These are phyloP conservation scores for Globisporangium radiosum DNA, from an alignment of 352 stramenopile species.

Conservation along the genomic window DNA sequence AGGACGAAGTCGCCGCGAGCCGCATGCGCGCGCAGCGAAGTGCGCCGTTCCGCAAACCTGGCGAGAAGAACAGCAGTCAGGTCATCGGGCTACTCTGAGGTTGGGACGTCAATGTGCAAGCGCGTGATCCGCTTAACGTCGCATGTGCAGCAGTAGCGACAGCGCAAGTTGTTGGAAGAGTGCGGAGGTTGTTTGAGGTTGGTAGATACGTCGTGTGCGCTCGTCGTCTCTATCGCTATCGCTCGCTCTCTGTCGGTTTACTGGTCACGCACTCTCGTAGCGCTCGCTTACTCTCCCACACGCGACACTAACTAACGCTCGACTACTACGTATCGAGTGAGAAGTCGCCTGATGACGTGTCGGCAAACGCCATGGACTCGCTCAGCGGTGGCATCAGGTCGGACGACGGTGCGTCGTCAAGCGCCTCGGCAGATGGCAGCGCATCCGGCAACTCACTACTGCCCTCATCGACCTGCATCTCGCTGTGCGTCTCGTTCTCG, in stretches of 20 bases:
- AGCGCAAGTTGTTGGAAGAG: too few relatives aligned
- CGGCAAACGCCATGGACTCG: constrained; percentile 2
- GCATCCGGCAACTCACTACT: not conserved
- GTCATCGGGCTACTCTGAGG: constrained; percentile 65
- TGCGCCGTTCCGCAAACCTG: constrained; percentile 63
- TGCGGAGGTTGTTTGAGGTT: too few relatives aligned
- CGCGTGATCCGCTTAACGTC: too few relatives aligned
- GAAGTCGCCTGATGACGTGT: constrained; percentile 14
- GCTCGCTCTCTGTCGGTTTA: not conserved
- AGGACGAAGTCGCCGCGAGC: constrained; percentile 55
- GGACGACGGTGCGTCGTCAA: not conserved
- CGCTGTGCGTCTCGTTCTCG: constrained; percentile 17
- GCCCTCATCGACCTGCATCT: not conserved
- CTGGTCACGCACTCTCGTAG: not conserved
- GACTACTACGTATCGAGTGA: constrained; percentile 14
- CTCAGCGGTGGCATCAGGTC: not conserved
- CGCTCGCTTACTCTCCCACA: not conserved
- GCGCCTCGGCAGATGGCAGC: too few relatives aligned
- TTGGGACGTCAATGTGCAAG: too few relatives aligned
- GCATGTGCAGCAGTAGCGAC: too few relatives aligned
- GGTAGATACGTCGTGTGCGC: too few relatives aligned
- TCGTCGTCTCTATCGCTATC: not conserved
- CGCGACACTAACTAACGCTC: not conserved
- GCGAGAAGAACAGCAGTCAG: constrained; percentile 59
- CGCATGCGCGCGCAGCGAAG: constrained; percentile 31